Conservation (phyloP, 148 eudicot genomes). For the Beta vulgaris region DNA sequence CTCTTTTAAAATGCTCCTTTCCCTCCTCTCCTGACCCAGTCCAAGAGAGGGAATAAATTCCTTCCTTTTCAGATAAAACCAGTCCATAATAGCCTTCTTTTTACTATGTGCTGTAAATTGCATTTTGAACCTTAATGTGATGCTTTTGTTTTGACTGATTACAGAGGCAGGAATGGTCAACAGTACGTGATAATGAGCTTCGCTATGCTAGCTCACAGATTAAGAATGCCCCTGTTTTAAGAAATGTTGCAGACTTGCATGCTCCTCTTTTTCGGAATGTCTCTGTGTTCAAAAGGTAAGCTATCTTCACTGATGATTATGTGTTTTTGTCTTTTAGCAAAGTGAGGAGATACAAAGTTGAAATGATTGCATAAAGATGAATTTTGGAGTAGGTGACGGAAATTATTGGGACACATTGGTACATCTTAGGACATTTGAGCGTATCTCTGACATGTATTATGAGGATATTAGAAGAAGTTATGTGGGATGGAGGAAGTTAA, state of each 20-base stretch:
- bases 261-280: constrained; percentile 58
- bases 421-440: too few relatives aligned
- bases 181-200: constrained; percentile 56
- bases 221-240: constrained; percentile 42
- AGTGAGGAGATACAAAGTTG: too few relatives aligned
- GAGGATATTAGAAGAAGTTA: too few relatives aligned
- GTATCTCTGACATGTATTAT: too few relatives aligned
- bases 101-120: background rate
- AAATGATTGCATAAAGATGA: background rate
- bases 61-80: too few relatives aligned
- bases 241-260: constrained; percentile 38
- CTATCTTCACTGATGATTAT: background rate
- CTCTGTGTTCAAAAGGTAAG: constrained; percentile 62
- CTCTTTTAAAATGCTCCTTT: too few relatives aligned
- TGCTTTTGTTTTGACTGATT: constrained; percentile 26
- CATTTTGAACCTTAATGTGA: constrained; percentile 2
- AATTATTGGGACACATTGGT: too few relatives aligned
- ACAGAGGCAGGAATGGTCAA: constrained; percentile 43
- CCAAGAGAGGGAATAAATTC: too few relatives aligned
- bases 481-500: too few relatives aligned
- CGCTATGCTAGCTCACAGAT: constrained; percentile 48
- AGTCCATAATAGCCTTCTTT: too few relatives aligned
- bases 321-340: background rate
- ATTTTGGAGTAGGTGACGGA: too few relatives aligned
- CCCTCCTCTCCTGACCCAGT: too few relatives aligned